Conservation (phyloP, 805 yeast species). For the Lachancea lanzarotensis region DNA sequence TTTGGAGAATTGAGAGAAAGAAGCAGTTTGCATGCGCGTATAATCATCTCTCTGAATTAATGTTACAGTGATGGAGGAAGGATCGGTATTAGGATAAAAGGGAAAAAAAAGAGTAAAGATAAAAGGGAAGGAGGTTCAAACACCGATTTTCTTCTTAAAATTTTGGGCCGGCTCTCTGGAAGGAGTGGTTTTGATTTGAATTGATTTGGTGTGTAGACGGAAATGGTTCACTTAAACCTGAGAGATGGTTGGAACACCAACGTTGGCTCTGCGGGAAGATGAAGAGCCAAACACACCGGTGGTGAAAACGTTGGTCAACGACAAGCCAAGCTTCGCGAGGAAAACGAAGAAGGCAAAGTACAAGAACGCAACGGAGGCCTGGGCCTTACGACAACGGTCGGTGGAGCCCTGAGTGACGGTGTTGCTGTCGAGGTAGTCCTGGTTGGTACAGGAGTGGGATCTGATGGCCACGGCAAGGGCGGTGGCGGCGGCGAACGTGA, state of each 20-base stretch:
- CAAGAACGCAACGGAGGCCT: slow-evolving; percentile 74
- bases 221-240: slow-evolving; percentile 69
- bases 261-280: slow-evolving; percentile 45
- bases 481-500: slow-evolving; percentile 91
- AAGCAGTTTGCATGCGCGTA: not conserved
- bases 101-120: not conserved
- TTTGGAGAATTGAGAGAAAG: not conserved
- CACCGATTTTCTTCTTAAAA: not conserved
- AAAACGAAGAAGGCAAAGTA: slow-evolving; percentile 78
- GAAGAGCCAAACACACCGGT: slow-evolving; percentile 50
- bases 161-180: too few relatives aligned
- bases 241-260: slow-evolving; percentile 86
- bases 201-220: too few relatives aligned
- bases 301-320: slow-evolving; percentile 46
- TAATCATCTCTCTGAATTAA: not conserved
- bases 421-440: slow-evolving; percentile 57
- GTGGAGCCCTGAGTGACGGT: slow-evolving; percentile 64
- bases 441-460: slow-evolving; percentile 77
- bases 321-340: slow-evolving; percentile 53
- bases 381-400: slow-evolving; percentile 93
- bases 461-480: slow-evolving; percentile 89
- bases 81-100: not conserved
- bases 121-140: not conserved
- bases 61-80: slow-evolving; percentile 1
- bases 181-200: too few relatives aligned